Percentiles rank a stretch among this genome's conserved stretches.
These are phyloP conservation scores for Lactarius deliciosus DNA, from an alignment of 768 basidiomycete genomes.

Conservation along the genomic window DNA sequence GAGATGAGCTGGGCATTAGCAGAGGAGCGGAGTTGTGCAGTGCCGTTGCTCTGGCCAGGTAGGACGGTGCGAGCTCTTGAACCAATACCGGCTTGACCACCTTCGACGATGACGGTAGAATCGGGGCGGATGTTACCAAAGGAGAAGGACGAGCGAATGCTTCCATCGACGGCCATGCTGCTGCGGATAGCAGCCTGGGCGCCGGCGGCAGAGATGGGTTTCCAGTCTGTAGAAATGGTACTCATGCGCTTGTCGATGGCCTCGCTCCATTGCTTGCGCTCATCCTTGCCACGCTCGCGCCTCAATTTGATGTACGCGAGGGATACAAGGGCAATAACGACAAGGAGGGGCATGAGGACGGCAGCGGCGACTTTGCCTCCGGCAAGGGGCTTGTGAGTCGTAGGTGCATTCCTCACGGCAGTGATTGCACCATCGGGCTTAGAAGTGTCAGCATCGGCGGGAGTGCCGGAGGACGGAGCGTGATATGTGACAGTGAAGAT, in stretches of 20 bases:
- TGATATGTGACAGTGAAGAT: constrained; percentile 65
- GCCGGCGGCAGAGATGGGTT: constrained; percentile 64
- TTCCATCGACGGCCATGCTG: constrained; percentile 54
- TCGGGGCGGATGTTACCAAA: constrained; percentile 54
- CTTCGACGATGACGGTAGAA: constrained; percentile 47
- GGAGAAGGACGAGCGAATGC: constrained; percentile 49
- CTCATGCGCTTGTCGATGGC: constrained; percentile 82
- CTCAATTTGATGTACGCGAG: constrained; percentile 53
- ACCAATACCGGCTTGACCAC: constrained; percentile 46
- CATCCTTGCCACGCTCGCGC: constrained; percentile 49
- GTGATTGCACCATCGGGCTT: constrained; percentile 43
- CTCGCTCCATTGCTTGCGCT: constrained; percentile 61
- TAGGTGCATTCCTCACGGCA: constrained; percentile 39
- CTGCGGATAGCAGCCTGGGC: constrained; percentile 72
- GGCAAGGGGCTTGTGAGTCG: constrained; percentile 37
- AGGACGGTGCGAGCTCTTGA: constrained; percentile 33
- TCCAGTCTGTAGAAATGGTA: constrained; percentile 77
- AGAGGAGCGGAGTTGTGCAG: constrained; percentile 49
- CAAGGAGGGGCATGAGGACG: constrained; percentile 59
- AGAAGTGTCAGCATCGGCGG: constrained; percentile 45
- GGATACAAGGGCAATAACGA: constrained; percentile 45
- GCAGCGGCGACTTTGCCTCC: constrained; percentile 67
- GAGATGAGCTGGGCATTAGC: constrained; percentile 45
- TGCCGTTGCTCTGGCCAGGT: constrained; percentile 31
- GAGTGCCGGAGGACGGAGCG: constrained; percentile 41